Base-by-base conservation (phyloP, 2,329 filamentous ascomycete species). In the Colletotrichum plurivorum region DNA sequence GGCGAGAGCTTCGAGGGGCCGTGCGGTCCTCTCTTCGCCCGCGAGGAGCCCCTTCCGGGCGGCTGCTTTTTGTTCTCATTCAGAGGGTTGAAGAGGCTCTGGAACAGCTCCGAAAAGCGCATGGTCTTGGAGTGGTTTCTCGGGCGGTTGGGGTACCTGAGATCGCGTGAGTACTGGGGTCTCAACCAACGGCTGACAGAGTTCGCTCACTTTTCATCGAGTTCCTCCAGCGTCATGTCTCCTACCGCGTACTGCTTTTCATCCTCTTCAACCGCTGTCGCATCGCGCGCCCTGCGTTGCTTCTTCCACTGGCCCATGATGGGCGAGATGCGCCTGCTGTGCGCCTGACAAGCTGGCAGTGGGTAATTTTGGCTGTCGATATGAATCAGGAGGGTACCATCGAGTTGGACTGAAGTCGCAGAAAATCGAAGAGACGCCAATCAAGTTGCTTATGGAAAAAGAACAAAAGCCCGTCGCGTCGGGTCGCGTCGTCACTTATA, bases 91-190 rank as follows among this genome's bases (percentile, higher is more conserved):
- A 99, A 98, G 0, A 99, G 86, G 25, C 87, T 86, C 16, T 87
- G 83, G 78, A 92, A 94, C 0, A 99, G 85, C 4, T 93, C 91
- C 69, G 94, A 92, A 77, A 99, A 99, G 5, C 90, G 89, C 10
- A 97, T 83, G 0, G 95, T 98, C 71, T 89, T 89, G 46, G 90
- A 90, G 73, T 92, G 89, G 73, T 98, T 99, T 71, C 84, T 88
- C 4, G 96, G 96, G 3, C 94, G 89, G 75, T 94, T 91, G 3
- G 94, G 94, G 77, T 93, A 97, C 76, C 92, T 94, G 67, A n/a
- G 2, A n/a, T 15, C n/a, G 16, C 60, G 63, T 80, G 20, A 63
- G 27, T 18, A 18, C n/a, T 16, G 18, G 13, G 20, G 12, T 4
- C 18, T 5, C n/a, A 13, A 9, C 20, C 36, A 4, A 2, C 16